Percentiles rank a stretch among this genome's conserved stretches.
These are phyloP conservation scores for Polysphondylium violaceum DNA, from an alignment of 78 protist genomes.

Conservation along the genomic window DNA sequence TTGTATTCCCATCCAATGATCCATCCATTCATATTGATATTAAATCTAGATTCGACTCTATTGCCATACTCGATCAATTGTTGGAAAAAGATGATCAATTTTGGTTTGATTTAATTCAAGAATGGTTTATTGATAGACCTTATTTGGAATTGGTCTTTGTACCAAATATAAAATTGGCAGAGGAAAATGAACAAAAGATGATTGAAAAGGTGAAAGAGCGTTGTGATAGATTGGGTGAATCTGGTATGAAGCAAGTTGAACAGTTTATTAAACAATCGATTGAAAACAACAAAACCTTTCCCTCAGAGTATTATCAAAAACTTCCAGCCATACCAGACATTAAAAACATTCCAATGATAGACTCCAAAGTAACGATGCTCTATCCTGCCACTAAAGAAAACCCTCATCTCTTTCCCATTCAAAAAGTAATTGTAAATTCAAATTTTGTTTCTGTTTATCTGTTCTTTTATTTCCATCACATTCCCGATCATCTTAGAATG, in stretches of 20 bases:
- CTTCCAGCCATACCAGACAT: constrained; percentile 15
- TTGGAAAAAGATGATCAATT: background rate
- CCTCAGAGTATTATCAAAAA: background rate
- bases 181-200: background rate
- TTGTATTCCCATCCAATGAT: constrained; percentile 5
- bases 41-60: background rate
- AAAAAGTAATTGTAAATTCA: constrained; percentile 1
- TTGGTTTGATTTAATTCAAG: constrained; percentile 59
- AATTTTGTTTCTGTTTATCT: constrained; percentile 5
- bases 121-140: constrained; percentile 26
- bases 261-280: constrained; percentile 2
- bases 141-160: constrained; percentile 29
- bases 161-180: constrained; percentile 29
- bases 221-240: background rate
- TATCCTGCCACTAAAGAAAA: constrained; percentile 1
- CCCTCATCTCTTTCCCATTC: constrained; percentile 30
- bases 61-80: constrained; percentile 1
- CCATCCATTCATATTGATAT: background rate
- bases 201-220: background rate
- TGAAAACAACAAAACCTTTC: constrained; percentile 34
- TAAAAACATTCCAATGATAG: constrained; percentile 18
- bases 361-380: background rate
- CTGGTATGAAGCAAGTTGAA: constrained; percentile 8
- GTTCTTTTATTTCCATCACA: constrained; percentile 9
- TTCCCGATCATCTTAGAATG: constrained; percentile 28